phyloP scores from a whole-genome alignment of 208 protist genomes.

The Herpetomonas tarakana region DNA sequence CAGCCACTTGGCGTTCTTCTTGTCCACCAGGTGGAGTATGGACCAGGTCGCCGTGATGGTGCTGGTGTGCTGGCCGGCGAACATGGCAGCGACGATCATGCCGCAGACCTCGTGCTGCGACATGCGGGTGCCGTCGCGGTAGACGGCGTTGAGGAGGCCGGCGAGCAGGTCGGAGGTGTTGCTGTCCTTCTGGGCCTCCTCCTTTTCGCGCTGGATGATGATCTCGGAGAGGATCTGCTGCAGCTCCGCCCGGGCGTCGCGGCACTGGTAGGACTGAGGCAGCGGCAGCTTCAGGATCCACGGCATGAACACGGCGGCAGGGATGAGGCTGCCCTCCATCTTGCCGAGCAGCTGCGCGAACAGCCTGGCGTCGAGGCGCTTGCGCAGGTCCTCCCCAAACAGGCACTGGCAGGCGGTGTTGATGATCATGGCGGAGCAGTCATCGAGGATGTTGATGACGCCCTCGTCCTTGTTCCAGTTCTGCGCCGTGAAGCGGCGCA shows the following conservation, averaged over 20 bases:
- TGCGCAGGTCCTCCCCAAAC: conserved; percentile 89
- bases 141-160: conserved; percentile 78
- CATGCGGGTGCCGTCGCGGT: conserved; percentile 85
- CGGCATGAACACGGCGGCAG: conserved; percentile 80
- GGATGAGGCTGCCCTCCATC: conserved; percentile 85
- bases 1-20: conserved; percentile 58
- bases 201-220: conserved; percentile 81
- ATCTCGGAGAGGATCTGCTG: conserved; percentile 84
- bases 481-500: conserved; percentile 67
- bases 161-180: conserved; percentile 84
- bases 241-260: conserved; percentile 79
- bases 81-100: conserved; percentile 91
- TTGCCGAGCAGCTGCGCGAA: conserved; percentile 80
- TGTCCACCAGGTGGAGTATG: conserved; percentile 78
- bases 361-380: conserved; percentile 68
- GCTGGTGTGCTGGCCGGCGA: conserved; percentile 93
- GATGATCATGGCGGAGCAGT: conserved; percentile 91
- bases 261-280: conserved; percentile 72
- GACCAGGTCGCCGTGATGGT: conserved; percentile 91
- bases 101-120: conserved; percentile 90
- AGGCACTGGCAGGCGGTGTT: conserved; percentile 92
- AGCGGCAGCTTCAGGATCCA: conserved; percentile 78
- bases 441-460: conserved; percentile 80
- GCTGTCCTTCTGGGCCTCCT: conserved; percentile 71
- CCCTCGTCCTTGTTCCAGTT: conserved; percentile 83